A percentile compares a stretch with the other conserved stretches of the same genome.
Conservation (phyloP, 495 filamentous ascomycete genomes). For the Lentithecium fluviatile region DNA sequence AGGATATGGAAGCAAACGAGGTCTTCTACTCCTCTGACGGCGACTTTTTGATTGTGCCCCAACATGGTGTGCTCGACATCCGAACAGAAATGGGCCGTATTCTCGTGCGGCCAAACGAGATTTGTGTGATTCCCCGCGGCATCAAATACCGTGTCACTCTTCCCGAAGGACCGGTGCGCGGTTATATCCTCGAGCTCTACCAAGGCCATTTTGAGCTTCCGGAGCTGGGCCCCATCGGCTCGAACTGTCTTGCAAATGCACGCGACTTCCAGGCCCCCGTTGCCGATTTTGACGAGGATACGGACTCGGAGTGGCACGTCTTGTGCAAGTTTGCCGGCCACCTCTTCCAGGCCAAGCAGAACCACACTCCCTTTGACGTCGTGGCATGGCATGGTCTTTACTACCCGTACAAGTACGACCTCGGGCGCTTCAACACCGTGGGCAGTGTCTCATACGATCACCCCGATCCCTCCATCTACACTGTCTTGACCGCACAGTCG, state of each 20-base stretch:
- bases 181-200: constrained; percentile 87
- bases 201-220: constrained; percentile 81
- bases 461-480: constrained; percentile 79
- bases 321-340: constrained; percentile 77
- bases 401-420: constrained; percentile 86
- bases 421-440: constrained; percentile 75
- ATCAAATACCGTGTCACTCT: constrained; percentile 75
- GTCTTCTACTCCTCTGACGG: constrained; percentile 92
- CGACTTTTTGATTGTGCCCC: constrained; percentile 80
- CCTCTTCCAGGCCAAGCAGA: constrained; percentile 70
- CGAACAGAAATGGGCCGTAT: constrained; percentile 81
- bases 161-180: constrained; percentile 63
- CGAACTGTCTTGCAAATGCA: constrained; percentile 80
- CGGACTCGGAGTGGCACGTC: constrained; percentile 54
- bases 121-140: constrained; percentile 82
- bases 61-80: constrained; percentile 81
- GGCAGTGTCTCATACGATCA: constrained; percentile 75
- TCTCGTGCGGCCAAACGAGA: constrained; percentile 84
- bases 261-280: constrained; percentile 86
- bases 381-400: constrained; percentile 81
- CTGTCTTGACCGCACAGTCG: constrained; percentile 73
- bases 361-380: constrained; percentile 77
- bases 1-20: constrained; percentile 66
- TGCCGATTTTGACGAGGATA: constrained; percentile 69
- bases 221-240: constrained; percentile 86